Evolutionary conservation across 257 asterid species (phyloP).

Genomic region (Plantago elongata): DNA sequence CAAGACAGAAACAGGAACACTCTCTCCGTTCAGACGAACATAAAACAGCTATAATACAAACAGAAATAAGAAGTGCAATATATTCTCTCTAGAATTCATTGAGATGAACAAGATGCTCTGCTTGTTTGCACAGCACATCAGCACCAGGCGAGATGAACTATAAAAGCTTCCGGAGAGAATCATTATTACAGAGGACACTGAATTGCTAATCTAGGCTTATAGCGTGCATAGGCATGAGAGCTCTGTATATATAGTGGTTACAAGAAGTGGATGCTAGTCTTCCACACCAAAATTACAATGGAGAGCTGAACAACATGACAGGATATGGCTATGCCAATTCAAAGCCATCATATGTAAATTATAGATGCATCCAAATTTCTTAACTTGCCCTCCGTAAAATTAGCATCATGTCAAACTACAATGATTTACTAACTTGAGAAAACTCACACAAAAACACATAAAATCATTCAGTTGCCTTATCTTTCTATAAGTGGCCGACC

Average conservation of each 20-base stretch:
- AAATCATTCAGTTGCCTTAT: neutral
- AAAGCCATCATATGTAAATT: neutral
- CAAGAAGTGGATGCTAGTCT: too few species aligned
- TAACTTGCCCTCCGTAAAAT: neutral
- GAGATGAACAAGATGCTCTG: too few species aligned
- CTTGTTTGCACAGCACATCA: neutral
- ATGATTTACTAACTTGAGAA: neutral
- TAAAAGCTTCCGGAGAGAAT: constrained; percentile 2
- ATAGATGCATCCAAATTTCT: constrained; percentile 7
- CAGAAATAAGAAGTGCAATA: neutral
- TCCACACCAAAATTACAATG: neutral
- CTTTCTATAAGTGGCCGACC: constrained; percentile 2
- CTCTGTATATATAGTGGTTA: too few species aligned
- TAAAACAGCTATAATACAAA: neutral
- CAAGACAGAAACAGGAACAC: neutral
- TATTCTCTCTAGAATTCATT: too few species aligned
- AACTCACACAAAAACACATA: too few species aligned
- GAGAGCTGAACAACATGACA: neutral
- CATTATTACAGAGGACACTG: neutral
- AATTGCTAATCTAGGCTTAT: neutral
- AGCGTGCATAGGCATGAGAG: neutral
- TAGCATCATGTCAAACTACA: neutral
- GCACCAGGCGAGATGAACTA: constrained; percentile 8
- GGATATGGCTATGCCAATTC: constrained; percentile 3
- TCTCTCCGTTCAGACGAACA: neutral